Percentiles rank a stretch among this genome's conserved stretches.
Evolutionary conservation across 805 yeast genomes (phyloP).

Genomic region (Huiozyma naganishii): DNA sequence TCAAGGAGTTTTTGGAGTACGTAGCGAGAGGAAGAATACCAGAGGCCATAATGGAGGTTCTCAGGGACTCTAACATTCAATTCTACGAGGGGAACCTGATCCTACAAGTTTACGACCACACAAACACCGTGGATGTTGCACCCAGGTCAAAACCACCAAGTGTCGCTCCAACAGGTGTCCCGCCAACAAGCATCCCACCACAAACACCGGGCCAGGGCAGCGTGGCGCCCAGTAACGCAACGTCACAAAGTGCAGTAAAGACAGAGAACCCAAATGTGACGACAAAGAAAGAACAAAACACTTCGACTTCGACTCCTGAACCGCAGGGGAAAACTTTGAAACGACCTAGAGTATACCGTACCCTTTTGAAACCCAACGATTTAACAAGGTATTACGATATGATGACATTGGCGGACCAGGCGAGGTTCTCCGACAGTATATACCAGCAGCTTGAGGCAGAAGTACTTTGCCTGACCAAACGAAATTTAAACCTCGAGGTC

Average conservation of each 20-base stretch:
- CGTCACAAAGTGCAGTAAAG: too few relatives aligned
- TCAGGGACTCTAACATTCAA: constrained; percentile 74
- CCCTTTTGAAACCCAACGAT: constrained; percentile 72
- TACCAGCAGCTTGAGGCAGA: constrained; percentile 84
- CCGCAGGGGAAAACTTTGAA: constrained; percentile 14
- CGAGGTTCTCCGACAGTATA: constrained; percentile 66
- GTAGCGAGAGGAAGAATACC: constrained; percentile 80
- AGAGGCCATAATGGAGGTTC: constrained; percentile 77
- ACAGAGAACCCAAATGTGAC: neutral
- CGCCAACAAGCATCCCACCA: neutral
- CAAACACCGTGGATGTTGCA: constrained; percentile 34
- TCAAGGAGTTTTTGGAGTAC: constrained; percentile 68
- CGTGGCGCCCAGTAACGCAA: neutral
- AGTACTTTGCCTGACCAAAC: constrained; percentile 61
- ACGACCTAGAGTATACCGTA: constrained; percentile 64
- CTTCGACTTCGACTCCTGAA: neutral
- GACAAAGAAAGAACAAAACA: neutral
- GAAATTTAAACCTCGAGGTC: constrained; percentile 67
- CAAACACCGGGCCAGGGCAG: neutral
- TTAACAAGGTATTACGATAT: constrained; percentile 76
- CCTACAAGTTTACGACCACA: constrained; percentile 77
- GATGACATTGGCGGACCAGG: constrained; percentile 72
- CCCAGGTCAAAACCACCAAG: constrained; percentile 6
- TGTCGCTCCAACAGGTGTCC: neutral
- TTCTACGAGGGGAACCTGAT: constrained; percentile 87